Percentiles rank a stretch among this genome's conserved stretches.
These are phyloP conservation scores for Fusarium praegraminearum DNA, from an alignment of 2,329 filamentous ascomycete genomes.

Conservation along the genomic window DNA sequence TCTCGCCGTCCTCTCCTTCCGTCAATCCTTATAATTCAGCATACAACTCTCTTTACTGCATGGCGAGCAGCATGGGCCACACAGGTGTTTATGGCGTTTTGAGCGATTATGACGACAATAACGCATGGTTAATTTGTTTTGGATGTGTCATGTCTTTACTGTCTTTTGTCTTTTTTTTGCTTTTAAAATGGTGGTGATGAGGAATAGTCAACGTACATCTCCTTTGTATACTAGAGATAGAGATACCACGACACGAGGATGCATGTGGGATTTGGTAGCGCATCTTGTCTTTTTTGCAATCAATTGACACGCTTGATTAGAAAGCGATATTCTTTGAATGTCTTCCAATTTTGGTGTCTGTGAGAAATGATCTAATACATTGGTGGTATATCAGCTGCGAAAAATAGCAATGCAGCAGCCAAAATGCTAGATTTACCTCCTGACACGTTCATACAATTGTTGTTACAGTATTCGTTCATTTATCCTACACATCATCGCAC, in stretches of 20 bases:
- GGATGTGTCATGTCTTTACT: constrained; percentile 38
- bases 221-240: constrained; percentile 50
- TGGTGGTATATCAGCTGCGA: constrained; percentile 28
- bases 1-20: constrained; percentile 43
- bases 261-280: constrained; percentile 31
- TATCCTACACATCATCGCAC: constrained; percentile 34
- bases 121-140: constrained; percentile 18
- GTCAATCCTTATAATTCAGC: constrained; percentile 26
- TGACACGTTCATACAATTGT: constrained; percentile 42
- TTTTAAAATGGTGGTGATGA: constrained; percentile 39
- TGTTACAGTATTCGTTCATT: constrained; percentile 41
- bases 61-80: constrained; percentile 39
- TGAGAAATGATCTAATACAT: constrained; percentile 32
- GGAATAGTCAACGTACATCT: constrained; percentile 31
- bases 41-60: constrained; percentile 33
- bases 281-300: constrained; percentile 14
- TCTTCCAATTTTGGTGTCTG: neutral
- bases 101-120: constrained; percentile 41
- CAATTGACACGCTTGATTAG: constrained; percentile 13
- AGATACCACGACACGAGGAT: constrained; percentile 42
- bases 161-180: constrained; percentile 3
- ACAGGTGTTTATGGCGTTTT: constrained; percentile 36
- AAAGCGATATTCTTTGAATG: neutral
- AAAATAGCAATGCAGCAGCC: constrained; percentile 12
- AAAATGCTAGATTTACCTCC: constrained; percentile 21